Evolutionary conservation across 345 rosid genomes (phyloP), one percentile per base, ranked within the genome.

Genomic region (Salix exigua): DNA sequence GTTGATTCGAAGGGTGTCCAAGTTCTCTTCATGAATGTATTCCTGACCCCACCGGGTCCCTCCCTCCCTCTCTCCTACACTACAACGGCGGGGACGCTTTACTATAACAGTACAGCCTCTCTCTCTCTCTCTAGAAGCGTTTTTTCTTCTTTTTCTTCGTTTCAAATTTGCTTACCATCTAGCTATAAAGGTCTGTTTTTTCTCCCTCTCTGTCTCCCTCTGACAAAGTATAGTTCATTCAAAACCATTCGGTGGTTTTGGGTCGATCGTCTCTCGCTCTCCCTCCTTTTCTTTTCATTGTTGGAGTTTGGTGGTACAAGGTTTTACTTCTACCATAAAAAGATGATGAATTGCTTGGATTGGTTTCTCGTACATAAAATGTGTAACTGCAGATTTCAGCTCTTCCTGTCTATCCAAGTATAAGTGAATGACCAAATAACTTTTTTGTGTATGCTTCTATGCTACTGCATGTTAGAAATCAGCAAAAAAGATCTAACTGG

Each of bases 21-120:
- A 86, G 85, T 90, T 86, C 94, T 74, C 90, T 84, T 87, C 86
- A 90, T 77, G 83, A 78, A 26, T n/a, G 64, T 50, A 37, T 18
- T 7, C 21, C 53, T 31, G 16, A 6, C 11, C 26, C 51, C 61
- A 16, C 38, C 26, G 82, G 87, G 88, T n/a, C 89, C 61, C 77
- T 71, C 73, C 70, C 72, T 73, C 76, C n/a, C n/a, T 17, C 77
- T 75, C 25, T 68, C 53, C n/a, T 74, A 21, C 16, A 84, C 86
- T 84, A 81, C 87, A 83, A 79, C 87, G 89, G 89, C 88, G 84
- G 77, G 64, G 68, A 62, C 83, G n/a, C 28, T 23, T n/a, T 35
- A 5, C 17, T 18, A 4, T 4, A n/a, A n/a, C n/a, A n/a, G n/a
- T n/a, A n/a, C n/a, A 31, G 2, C 1, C 4, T 7, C 68, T 28